Evolutionary conservation across 2,329 filamentous ascomycete species (phyloP).

Genomic region (Trichophyton simii): DNA sequence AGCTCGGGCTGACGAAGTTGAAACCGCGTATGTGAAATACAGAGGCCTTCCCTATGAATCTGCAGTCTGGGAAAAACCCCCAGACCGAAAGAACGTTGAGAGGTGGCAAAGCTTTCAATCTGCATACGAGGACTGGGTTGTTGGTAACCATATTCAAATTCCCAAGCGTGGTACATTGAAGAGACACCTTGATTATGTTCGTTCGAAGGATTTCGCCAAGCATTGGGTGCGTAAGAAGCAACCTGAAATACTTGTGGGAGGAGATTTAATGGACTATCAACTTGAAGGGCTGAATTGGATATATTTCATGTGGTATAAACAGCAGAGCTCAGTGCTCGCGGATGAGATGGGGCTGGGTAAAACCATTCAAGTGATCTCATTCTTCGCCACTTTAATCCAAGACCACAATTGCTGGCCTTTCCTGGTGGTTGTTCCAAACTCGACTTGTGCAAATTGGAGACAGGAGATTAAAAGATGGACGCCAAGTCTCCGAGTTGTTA

Average conservation of each 20-base stretch:
- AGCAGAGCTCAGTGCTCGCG: slow-evolving; percentile 78
- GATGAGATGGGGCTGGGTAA: slow-evolving; percentile 99
- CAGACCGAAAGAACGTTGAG: slow-evolving; percentile 46
- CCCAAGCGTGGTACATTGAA: slow-evolving; percentile 45
- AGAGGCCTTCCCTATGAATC: slow-evolving; percentile 87
- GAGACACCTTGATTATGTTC: slow-evolving; percentile 55
- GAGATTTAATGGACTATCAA: slow-evolving; percentile 86
- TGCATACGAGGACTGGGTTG: slow-evolving; percentile 78
- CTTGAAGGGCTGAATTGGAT: slow-evolving; percentile 91
- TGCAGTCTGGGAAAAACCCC: slow-evolving; percentile 76
- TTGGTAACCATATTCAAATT: slow-evolving; percentile 60
- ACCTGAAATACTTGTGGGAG: slow-evolving; percentile 59
- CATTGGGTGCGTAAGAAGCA: slow-evolving; percentile 57
- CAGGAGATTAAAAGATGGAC: slow-evolving; percentile 92
- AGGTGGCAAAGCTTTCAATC: slow-evolving; percentile 67
- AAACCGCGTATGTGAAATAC: slow-evolving; percentile 73
- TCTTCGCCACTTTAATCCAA: slow-evolving; percentile 62
- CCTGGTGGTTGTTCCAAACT: slow-evolving; percentile 82
- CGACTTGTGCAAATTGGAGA: slow-evolving; percentile 95
- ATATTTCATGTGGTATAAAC: slow-evolving; percentile 72
- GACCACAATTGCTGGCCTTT: slow-evolving; percentile 75
- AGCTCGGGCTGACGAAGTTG: slow-evolving; percentile 57
- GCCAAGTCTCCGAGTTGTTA: slow-evolving; percentile 73
- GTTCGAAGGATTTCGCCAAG: slow-evolving; percentile 51
- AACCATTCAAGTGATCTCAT: slow-evolving; percentile 80